phyloP scores from a whole-genome alignment of 441 rosid genomes.

The Euphorbia celastroides region DNA sequence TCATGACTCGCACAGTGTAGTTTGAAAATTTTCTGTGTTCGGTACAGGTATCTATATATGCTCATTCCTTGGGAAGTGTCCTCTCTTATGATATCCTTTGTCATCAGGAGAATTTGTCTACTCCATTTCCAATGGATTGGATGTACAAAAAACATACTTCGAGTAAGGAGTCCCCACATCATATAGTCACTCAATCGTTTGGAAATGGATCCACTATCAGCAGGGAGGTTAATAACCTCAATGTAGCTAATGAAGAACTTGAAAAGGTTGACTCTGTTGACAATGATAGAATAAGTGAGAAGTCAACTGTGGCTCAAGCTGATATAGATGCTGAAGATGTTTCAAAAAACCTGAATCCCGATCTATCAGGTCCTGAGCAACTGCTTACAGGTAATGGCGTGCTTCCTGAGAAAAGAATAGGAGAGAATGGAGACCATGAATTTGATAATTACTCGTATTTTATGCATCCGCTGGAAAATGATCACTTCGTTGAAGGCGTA shows the following conservation, averaged over 20 bases:
- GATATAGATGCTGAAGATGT: constrained; percentile 24
- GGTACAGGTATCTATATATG: constrained; percentile 79
- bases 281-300: constrained; percentile 25
- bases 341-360: constrained; percentile 24
- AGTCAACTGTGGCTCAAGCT: constrained; percentile 24
- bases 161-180: constrained; percentile 33
- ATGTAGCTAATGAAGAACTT: constrained; percentile 21
- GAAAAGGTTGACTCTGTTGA: constrained; percentile 28
- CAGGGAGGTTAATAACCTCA: constrained; percentile 27
- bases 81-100: constrained; percentile 93
- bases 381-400: constrained; percentile 6
- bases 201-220: constrained; percentile 24
- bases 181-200: constrained; percentile 16
- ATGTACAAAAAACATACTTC: constrained; percentile 47
- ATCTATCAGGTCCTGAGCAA: constrained; percentile 22
- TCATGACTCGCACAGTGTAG: not conserved
- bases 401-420: constrained; percentile 27
- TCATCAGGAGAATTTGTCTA: constrained; percentile 84
- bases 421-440: constrained; percentile 28
- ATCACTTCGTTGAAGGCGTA: constrained; percentile 27
- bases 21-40: constrained; percentile 15
- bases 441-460: constrained; percentile 22
- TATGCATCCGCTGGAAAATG: constrained; percentile 25
- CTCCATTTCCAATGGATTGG: constrained; percentile 83
- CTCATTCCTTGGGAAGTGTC: constrained; percentile 96